Evolutionary conservation across 768 basidiomycete genomes (phyloP).

Genomic region (Mycena filopes): DNA sequence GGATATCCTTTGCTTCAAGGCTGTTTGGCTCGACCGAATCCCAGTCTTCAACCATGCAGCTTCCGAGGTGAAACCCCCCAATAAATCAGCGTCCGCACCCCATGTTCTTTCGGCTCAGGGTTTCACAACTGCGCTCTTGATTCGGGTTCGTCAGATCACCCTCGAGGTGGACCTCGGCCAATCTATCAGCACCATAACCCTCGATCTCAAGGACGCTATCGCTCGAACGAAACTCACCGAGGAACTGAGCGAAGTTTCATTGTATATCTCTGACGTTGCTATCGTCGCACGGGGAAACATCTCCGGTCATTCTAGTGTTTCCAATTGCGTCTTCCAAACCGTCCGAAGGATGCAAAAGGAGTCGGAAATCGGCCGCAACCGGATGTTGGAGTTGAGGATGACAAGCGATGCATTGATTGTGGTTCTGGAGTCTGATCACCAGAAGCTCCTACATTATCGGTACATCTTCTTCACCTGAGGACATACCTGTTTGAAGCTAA

Average conservation of each 20-base stretch:
- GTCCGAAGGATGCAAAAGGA: slow-evolving; percentile 63
- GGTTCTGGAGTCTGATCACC: slow-evolving; percentile 80
- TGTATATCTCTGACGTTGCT: slow-evolving; percentile 71
- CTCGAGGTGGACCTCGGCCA: slow-evolving; percentile 88
- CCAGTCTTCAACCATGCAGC: slow-evolving; percentile 68
- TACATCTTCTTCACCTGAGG: slow-evolving; percentile 47
- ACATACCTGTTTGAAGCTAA: slow-evolving; percentile 5
- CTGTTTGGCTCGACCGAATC: slow-evolving; percentile 92
- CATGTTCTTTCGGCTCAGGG: slow-evolving; percentile 46
- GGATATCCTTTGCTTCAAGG: slow-evolving; percentile 94
- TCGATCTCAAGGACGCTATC: slow-evolving; percentile 72
- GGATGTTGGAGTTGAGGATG: slow-evolving; percentile 79
- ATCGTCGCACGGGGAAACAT: slow-evolving; percentile 79
- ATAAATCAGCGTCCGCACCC: slow-evolving; percentile 33
- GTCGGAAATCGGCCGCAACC: slow-evolving; percentile 48
- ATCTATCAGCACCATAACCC: slow-evolving; percentile 77
- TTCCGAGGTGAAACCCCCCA: slow-evolving; percentile 37
- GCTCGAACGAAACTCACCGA: slow-evolving; percentile 76
- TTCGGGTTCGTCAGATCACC: slow-evolving; percentile 78
- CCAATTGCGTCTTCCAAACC: slow-evolving; percentile 82
- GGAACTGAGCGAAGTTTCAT: slow-evolving; percentile 66
- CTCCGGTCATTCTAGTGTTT: slow-evolving; percentile 73
- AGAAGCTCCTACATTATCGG: slow-evolving; percentile 80
- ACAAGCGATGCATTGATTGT: slow-evolving; percentile 76
- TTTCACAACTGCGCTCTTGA: slow-evolving; percentile 69